Conservation (phyloP, 108 stramenopile genomes). For the Seminavis robusta region DNA sequence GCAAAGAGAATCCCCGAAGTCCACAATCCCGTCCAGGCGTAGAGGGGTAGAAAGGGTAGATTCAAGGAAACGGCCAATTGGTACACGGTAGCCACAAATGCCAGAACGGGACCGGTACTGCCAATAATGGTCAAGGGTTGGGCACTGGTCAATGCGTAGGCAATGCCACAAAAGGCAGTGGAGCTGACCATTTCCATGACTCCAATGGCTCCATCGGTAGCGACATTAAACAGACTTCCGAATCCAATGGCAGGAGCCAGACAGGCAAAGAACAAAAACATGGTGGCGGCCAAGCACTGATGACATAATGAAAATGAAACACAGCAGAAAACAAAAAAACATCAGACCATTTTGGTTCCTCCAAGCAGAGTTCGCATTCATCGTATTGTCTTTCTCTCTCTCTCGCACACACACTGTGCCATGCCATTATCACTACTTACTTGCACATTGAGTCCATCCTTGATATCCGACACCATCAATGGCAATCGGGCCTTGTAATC, state of each 20-base stretch:
- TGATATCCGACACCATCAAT: conserved; percentile 39
- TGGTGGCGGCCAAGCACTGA: conserved; percentile 40
- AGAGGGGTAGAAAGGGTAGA: conserved; percentile 78
- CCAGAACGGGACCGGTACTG: conserved; percentile 81
- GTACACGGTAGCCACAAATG: conserved; percentile 60
- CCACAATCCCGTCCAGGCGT: conserved; percentile 86
- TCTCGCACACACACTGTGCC: no score
- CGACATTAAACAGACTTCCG: conserved; percentile 55
- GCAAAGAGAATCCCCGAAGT: conserved; percentile 53
- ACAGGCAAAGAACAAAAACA: conserved; percentile 88
- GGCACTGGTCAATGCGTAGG: conserved; percentile 62
- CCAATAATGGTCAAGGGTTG: conserved; percentile 83
- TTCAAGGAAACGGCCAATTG: conserved; percentile 46
- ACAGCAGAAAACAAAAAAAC: background rate
- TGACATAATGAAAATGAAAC: background rate
- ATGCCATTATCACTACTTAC: background rate
- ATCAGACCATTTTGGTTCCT: no score
- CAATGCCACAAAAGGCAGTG: conserved; percentile 72
- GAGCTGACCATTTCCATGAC: conserved; percentile 38
- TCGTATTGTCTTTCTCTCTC: no score
- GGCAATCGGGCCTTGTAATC: conserved; percentile 54
- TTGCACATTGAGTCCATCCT: conserved; percentile 48
- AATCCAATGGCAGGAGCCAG: conserved; percentile 76
- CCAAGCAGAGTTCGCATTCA: no score
- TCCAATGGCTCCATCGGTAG: conserved; percentile 68